Evolutionary conservation across 225 moss, liverwort and hornwort genomes (phyloP).

Genomic region (Anthoceros angustus): DNA sequence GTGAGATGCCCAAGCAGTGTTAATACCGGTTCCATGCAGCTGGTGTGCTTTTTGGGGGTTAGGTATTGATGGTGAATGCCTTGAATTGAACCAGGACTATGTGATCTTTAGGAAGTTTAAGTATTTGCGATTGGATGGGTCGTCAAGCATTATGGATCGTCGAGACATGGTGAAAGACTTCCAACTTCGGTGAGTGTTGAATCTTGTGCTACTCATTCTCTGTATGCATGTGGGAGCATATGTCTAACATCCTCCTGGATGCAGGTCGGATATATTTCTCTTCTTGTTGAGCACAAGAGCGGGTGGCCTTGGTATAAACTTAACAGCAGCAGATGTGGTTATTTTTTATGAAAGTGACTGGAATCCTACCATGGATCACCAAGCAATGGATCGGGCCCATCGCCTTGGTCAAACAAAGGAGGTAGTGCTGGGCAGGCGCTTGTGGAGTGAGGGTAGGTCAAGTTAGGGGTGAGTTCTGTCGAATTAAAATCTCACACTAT

Average conservation of each 20-base stretch:
- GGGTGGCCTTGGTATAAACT: slow-evolving; percentile 80
- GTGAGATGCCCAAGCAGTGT: slow-evolving; percentile 12
- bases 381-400: slow-evolving; percentile 94
- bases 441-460: too few species aligned
- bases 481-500: too few species aligned
- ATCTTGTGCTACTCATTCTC: neutral
- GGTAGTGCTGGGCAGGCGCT: too few species aligned
- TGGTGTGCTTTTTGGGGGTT: too few species aligned
- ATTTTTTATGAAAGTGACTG: slow-evolving; percentile 86
- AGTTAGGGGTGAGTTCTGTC: too few species aligned
- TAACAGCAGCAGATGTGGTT: slow-evolving; percentile 84
- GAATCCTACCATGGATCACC: slow-evolving; percentile 83
- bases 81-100: slow-evolving; percentile 44
- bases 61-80: neutral
- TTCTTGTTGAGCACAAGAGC: slow-evolving; percentile 82
- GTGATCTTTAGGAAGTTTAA: slow-evolving; percentile 92
- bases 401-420: slow-evolving; percentile 77
- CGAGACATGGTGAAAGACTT: slow-evolving; percentile 96
- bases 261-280: slow-evolving; percentile 84
- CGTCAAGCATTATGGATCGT: slow-evolving; percentile 88
- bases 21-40: neutral
- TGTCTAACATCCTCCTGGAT: neutral
- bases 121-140: slow-evolving; percentile 76
- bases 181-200: slow-evolving; percentile 48
- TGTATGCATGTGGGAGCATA: neutral